Conservation (phyloP, 208 protist species). For the Trypanosoma cruzi region DNA sequence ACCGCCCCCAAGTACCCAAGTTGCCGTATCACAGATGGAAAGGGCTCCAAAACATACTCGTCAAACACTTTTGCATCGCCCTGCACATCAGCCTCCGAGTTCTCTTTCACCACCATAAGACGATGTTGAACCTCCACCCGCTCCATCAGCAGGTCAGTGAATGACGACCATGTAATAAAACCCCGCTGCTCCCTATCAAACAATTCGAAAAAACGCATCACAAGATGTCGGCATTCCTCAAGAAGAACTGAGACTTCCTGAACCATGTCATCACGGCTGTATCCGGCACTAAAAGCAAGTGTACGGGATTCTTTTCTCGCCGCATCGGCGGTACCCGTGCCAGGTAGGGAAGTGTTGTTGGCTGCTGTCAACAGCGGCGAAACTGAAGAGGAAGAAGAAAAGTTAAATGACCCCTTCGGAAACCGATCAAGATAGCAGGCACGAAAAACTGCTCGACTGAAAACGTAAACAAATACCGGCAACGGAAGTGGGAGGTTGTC, state of each 20-base stretch:
- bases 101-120: conserved; percentile 48
- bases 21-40: conserved; percentile 46
- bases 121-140: conserved; percentile 71
- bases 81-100: conserved; percentile 28
- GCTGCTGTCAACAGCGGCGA: background rate
- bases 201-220: conserved; percentile 52
- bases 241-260: conserved; percentile 20
- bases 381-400: background rate
- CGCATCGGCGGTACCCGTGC: background rate
- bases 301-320: background rate
- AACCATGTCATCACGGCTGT: background rate
- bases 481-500: conserved; percentile 40
- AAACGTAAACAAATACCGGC: conserved; percentile 77
- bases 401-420: conserved; percentile 43
- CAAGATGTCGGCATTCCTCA: conserved; percentile 46
- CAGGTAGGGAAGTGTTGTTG: background rate
- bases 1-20: conserved; percentile 62
- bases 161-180: conserved; percentile 56
- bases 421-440: conserved; percentile 55
- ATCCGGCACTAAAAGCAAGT: too few relatives aligned
- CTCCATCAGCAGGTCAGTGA: conserved; percentile 76
- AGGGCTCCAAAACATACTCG: conserved; percentile 63
- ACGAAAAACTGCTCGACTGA: conserved; percentile 69
- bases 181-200: conserved; percentile 72
- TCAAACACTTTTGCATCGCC: conserved; percentile 71